Evolutionary conservation across 169 alveolate species (phyloP).

Genomic region (Cryptosporidium ubiquitum): DNA sequence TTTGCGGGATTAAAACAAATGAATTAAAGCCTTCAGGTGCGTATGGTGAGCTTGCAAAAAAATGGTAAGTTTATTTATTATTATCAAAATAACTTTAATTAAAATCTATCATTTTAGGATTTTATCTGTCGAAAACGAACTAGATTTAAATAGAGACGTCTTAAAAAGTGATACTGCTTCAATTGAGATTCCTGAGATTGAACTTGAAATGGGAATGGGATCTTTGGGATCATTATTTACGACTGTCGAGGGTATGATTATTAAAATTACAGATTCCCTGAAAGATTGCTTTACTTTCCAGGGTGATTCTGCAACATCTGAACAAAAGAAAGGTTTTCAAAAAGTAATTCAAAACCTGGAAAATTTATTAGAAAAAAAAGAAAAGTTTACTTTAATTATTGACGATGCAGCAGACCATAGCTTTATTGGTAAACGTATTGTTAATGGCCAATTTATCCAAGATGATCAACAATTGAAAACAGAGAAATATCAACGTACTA

Average conservation of each 20-base stretch:
- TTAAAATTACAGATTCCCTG: slow-evolving; percentile 84
- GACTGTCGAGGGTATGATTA: slow-evolving; percentile 95
- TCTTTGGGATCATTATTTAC: slow-evolving; percentile 92
- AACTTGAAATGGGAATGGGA: slow-evolving; percentile 92
- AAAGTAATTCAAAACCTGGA: slow-evolving; percentile 79
- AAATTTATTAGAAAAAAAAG: slow-evolving; percentile 75
- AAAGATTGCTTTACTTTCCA: slow-evolving; percentile 89
- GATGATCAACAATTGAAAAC: slow-evolving; percentile 77
- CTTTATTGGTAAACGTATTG: slow-evolving; percentile 86
- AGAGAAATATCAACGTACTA: slow-evolving; percentile 90
- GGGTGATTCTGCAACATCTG: slow-evolving; percentile 91
- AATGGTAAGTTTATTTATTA: slow-evolving; percentile 77
- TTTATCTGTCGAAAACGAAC: slow-evolving; percentile 12
- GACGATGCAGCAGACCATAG: slow-evolving; percentile 94
- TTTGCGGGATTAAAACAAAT: slow-evolving; percentile 93
- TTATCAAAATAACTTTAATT: not conserved
- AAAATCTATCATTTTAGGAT: slow-evolving; percentile 17
- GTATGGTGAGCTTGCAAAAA: slow-evolving; percentile 90
- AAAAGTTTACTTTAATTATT: slow-evolving; percentile 85
- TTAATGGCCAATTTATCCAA: slow-evolving; percentile 82
- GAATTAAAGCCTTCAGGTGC: slow-evolving; percentile 98
- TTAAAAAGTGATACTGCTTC: slow-evolving; percentile 94
- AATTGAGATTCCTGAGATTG: slow-evolving; percentile 92
- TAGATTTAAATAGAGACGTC: slow-evolving; percentile 94
- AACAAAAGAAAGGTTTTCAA: slow-evolving; percentile 77